These are phyloP conservation scores for Effrenium voratum DNA, from an alignment of 73 alveolate species.

Conservation along the genomic window DNA sequence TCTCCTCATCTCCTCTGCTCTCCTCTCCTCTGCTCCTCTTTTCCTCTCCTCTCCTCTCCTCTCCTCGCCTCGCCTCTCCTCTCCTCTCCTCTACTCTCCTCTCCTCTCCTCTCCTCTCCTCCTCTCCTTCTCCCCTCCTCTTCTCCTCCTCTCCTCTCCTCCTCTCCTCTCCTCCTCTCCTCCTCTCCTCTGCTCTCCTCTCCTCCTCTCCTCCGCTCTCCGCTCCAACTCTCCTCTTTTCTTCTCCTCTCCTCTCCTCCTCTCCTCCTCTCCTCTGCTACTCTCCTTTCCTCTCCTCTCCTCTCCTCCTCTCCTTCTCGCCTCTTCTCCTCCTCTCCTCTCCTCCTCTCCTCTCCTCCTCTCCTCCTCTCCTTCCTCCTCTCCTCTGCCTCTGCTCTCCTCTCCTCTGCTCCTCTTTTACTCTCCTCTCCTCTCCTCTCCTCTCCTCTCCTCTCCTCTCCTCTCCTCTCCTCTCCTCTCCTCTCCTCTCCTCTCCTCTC, in stretches of 20 bases:
- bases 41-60: no score
- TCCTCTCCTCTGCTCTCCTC: no score
- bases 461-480: neutral
- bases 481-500: neutral
- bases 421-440: neutral
- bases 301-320: neutral
- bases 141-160: no score
- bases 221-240: neutral
- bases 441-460: neutral
- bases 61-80: no score
- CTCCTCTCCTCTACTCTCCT: no score
- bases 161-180: no score
- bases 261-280: neutral
- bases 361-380: neutral
- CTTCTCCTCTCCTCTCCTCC: neutral
- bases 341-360: neutral
- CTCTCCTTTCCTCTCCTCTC: neutral
- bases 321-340: neutral
- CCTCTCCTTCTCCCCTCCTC: no score
- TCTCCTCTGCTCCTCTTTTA: neutral
- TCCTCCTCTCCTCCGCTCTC: neutral
- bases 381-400: neutral
- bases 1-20: no score
- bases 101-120: no score
- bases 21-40: no score